phyloP scores from a whole-genome alignment of 768 basidiomycete genomes.

The Naganishia vaughanmartiniae region DNA sequence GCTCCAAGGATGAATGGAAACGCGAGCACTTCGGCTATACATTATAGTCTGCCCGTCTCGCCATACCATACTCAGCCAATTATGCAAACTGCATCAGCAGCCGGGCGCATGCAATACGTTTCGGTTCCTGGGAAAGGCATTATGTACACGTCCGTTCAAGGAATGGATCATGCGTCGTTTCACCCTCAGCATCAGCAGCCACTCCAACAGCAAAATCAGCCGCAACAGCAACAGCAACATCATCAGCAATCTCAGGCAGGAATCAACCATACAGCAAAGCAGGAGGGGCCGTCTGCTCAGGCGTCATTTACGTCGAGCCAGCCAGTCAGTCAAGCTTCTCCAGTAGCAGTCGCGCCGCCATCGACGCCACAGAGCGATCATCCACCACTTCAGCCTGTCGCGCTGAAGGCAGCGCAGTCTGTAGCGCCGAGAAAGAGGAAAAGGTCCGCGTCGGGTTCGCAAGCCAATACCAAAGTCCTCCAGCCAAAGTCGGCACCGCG shows the following conservation, averaged over 20 bases:
- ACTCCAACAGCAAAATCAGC: constrained; percentile 10
- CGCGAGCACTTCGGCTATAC: not conserved
- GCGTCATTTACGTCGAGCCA: not conserved
- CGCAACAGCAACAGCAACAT: not conserved
- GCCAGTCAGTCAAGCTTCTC: not conserved
- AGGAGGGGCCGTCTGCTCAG: not conserved
- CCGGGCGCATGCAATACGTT: constrained; percentile 9
- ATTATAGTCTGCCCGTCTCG: constrained; percentile 17
- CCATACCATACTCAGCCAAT: constrained; percentile 12
- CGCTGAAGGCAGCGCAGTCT: not conserved
- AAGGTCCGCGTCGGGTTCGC: constrained; percentile 13
- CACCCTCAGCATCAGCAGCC: constrained; percentile 16
- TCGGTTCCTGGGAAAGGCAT: constrained; percentile 21
- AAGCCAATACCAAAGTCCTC: not conserved
- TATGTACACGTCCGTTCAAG: constrained; percentile 5
- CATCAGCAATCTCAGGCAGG: constrained; percentile 7
- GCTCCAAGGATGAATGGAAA: constrained; percentile 9
- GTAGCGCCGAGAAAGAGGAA: constrained; percentile 20
- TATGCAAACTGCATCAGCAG: not conserved
- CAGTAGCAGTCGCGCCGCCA: not conserved
- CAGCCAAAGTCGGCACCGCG: constrained; percentile 5
- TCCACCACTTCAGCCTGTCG: not conserved
- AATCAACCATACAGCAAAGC: not conserved
- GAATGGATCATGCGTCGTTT: not conserved
- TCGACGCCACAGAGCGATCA: not conserved